Evolutionary conservation across 1,284 basidiomycete genomes (phyloP).

Genomic region (Pisolithus thermaeus): DNA sequence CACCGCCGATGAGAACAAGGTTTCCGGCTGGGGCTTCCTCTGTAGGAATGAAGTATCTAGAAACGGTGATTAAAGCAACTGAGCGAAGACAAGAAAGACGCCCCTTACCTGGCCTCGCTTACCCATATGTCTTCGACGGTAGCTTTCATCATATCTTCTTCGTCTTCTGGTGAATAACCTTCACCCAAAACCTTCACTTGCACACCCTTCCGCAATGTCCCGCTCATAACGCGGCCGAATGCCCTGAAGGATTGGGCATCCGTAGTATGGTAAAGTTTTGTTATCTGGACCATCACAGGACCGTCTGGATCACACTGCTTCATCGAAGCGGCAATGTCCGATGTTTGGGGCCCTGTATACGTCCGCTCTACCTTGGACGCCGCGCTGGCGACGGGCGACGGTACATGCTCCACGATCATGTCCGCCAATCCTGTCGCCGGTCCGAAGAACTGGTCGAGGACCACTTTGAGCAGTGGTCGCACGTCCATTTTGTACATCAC

Average conservation of each 20-base stretch:
- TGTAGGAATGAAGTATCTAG: constrained; percentile 84
- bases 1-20: constrained; percentile 86
- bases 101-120: constrained; percentile 73
- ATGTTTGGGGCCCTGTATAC: constrained; percentile 82
- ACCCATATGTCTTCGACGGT: constrained; percentile 87
- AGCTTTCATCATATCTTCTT: constrained; percentile 95
- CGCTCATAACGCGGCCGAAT: constrained; percentile 92
- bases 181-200: constrained; percentile 96
- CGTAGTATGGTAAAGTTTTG: constrained; percentile 93
- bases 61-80: constrained; percentile 12
- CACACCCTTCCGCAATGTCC: constrained; percentile 79
- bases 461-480: constrained; percentile 87
- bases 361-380: constrained; percentile 74
- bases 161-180: constrained; percentile 94
- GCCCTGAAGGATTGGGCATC: constrained; percentile 96
- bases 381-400: constrained; percentile 74
- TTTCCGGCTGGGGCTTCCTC: constrained; percentile 91
- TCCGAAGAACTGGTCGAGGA: constrained; percentile 95
- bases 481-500: constrained; percentile 99
- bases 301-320: constrained; percentile 78
- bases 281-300: constrained; percentile 87
- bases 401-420: constrained; percentile 86
- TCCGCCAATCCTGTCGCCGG: constrained; percentile 85
- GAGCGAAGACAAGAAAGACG: background rate
- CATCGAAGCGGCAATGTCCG: constrained; percentile 76